These are phyloP conservation scores for Ceratocystis alfenasii DNA, from an alignment of 2,329 filamentous ascomycete genomes.

Conservation along the genomic window DNA sequence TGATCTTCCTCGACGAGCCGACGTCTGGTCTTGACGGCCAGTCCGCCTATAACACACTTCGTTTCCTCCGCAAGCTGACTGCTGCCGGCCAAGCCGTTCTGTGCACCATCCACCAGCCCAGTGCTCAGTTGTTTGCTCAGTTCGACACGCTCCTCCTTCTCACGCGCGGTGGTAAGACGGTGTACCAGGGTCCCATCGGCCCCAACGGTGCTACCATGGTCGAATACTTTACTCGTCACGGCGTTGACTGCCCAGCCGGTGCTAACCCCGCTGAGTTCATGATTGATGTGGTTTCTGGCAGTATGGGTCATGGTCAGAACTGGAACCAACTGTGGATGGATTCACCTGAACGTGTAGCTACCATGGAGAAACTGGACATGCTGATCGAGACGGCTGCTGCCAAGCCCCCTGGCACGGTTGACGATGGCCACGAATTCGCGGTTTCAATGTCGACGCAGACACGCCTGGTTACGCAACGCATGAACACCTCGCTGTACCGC, in stretches of 20 bases:
- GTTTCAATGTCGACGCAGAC: slow-evolving; percentile 53
- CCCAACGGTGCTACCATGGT: slow-evolving; percentile 38
- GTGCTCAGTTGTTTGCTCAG: slow-evolving; percentile 51
- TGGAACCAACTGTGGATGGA: slow-evolving; percentile 60
- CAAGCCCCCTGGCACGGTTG: slow-evolving; percentile 32
- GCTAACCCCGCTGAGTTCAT: slow-evolving; percentile 69
- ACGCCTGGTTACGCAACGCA: slow-evolving; percentile 51
- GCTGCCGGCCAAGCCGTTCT: slow-evolving; percentile 55
- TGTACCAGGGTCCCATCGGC: slow-evolving; percentile 57
- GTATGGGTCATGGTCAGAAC: slow-evolving; percentile 38
- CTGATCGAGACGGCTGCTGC: slow-evolving; percentile 45
- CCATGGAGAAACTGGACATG: slow-evolving; percentile 50
- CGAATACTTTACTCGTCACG: slow-evolving; percentile 55
- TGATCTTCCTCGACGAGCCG: slow-evolving; percentile 52
- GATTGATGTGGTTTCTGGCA: slow-evolving; percentile 47
- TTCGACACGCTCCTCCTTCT: slow-evolving; percentile 56
- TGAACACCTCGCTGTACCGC: slow-evolving; percentile 50
- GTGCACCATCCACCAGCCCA: slow-evolving; percentile 60
- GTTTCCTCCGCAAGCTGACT: slow-evolving; percentile 54
- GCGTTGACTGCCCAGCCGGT: slow-evolving; percentile 47
- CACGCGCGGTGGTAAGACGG: slow-evolving; percentile 51
- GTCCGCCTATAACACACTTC: slow-evolving; percentile 53
- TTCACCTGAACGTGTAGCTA: slow-evolving; percentile 46
- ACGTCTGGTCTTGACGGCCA: slow-evolving; percentile 57
- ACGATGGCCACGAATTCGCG: slow-evolving; percentile 58